Percentiles rank a stretch among this genome's conserved stretches.
Conservation (phyloP, 305 asterid genomes). For the Fraxinus baroniana region DNA sequence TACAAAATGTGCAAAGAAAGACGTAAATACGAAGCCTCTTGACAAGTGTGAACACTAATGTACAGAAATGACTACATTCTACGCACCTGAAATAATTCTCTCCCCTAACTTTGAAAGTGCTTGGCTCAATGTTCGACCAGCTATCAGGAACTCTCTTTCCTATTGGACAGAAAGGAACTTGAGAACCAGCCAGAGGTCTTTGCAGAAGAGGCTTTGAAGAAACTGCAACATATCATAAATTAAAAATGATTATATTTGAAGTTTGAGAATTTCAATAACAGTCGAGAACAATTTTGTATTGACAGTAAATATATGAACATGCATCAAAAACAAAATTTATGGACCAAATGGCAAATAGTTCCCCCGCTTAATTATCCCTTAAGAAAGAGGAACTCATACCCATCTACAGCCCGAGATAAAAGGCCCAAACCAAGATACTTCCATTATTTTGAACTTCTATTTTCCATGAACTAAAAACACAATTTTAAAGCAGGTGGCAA, state of each 20-base stretch:
- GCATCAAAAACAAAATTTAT: background rate
- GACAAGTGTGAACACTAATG: background rate
- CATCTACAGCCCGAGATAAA: background rate
- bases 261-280: background rate
- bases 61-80: background rate
- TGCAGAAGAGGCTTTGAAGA: constrained; percentile 21
- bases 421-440: background rate
- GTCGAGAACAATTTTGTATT: background rate
- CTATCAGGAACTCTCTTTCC: constrained; percentile 50
- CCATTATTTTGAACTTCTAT: background rate
- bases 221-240: constrained; percentile 15
- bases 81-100: constrained; percentile 51
- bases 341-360: background rate
- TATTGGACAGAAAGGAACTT: constrained; percentile 24
- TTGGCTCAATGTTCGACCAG: constrained; percentile 54
- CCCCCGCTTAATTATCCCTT: background rate
- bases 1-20: constrained; percentile 6
- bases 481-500: too few species aligned
- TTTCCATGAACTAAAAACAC: too few species aligned
- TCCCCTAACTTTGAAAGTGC: constrained; percentile 60
- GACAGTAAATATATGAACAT: background rate
- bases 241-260: background rate
- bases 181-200: constrained; percentile 25
- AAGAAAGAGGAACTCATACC: background rate
- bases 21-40: background rate